A percentile compares a stretch with the other conserved stretches of the same genome.
Conservation (phyloP, 805 yeast species). For the Kodamaea neixiangensis region DNA sequence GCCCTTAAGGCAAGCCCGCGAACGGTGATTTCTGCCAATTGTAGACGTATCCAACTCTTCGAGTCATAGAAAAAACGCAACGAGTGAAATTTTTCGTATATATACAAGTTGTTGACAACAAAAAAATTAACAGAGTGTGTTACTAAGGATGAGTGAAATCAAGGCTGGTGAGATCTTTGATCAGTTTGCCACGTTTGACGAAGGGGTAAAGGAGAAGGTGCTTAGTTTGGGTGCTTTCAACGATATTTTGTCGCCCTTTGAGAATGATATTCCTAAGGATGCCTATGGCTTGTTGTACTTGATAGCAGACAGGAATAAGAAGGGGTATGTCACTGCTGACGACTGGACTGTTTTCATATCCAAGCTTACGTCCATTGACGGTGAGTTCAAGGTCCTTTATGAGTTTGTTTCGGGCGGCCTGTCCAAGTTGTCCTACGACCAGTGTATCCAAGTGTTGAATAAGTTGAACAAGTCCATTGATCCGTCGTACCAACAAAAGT, state of each 20-base stretch:
- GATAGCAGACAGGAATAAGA: slow-evolving; percentile 71
- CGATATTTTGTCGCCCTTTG: slow-evolving; percentile 42
- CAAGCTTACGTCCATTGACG: slow-evolving; percentile 40
- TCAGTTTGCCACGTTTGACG: slow-evolving; percentile 36
- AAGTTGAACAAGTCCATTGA: slow-evolving; percentile 43
- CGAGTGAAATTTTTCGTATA: slow-evolving; percentile 3
- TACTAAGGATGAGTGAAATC: slow-evolving; percentile 19
- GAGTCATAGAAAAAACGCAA: slow-evolving; percentile 1
- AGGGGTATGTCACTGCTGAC: slow-evolving; percentile 64
- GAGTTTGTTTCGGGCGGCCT: slow-evolving; percentile 39
- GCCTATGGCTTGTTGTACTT: slow-evolving; percentile 62
- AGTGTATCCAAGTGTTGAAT: slow-evolving; percentile 37
- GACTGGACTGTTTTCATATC: slow-evolving; percentile 79
- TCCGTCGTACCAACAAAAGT: slow-evolving; percentile 42
- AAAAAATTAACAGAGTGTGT: not conserved
- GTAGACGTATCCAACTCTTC: not conserved
- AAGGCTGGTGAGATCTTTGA: slow-evolving; percentile 29
- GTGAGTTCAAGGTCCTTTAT: slow-evolving; percentile 53
- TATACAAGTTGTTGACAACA: slow-evolving; percentile 1
- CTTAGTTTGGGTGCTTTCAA: slow-evolving; percentile 40
- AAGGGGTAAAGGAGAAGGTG: slow-evolving; percentile 19
- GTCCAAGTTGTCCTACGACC: slow-evolving; percentile 29
- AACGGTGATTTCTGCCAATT: slow-evolving; percentile 4
- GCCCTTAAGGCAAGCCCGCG: not conserved
- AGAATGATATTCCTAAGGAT: slow-evolving; percentile 39